A percentile compares a stretch with the other conserved stretches of the same genome.
These are phyloP conservation scores for Neurospora tetraspora DNA, from an alignment of 495 filamentous ascomycete genomes.

Conservation along the genomic window DNA sequence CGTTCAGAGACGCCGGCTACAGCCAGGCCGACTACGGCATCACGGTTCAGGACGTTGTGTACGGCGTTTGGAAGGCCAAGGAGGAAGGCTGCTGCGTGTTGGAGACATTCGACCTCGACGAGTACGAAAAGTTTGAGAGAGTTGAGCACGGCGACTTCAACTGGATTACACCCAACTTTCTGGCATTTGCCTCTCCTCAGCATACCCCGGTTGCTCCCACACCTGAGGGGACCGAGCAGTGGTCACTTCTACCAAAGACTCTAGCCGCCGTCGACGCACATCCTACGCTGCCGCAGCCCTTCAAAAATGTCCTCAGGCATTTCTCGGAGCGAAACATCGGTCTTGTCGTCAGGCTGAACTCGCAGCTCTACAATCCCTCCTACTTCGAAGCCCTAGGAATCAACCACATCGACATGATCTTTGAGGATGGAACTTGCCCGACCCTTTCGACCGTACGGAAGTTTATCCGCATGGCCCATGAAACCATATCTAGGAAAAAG, in stretches of 20 bases:
- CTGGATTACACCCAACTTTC: conserved; percentile 90
- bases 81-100: conserved; percentile 81
- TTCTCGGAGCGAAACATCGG: conserved; percentile 81
- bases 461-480: conserved; percentile 90
- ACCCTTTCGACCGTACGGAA: conserved; percentile 72
- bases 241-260: conserved; percentile 58
- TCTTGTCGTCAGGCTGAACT: conserved; percentile 90
- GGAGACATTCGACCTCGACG: conserved; percentile 84
- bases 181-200: conserved; percentile 94
- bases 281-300: conserved; percentile 60
- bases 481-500: conserved; percentile 80
- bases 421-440: conserved; percentile 96
- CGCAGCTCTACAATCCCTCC: conserved; percentile 85
- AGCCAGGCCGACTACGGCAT: conserved; percentile 95
- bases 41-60: conserved; percentile 93
- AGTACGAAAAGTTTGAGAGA: conserved; percentile 92
- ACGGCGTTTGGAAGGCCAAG: conserved; percentile 98
- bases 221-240: conserved; percentile 57
- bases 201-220: conserved; percentile 63
- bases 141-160: conserved; percentile 99
- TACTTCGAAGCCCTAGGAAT: conserved; percentile 95
- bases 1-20: conserved; percentile 96
- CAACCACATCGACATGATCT: conserved; percentile 96
- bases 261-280: conserved; percentile 52
- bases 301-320: conserved; percentile 90